These are phyloP conservation scores for Penicillium lividum DNA, from an alignment of 495 filamentous ascomycete genomes.

Conservation along the genomic window DNA sequence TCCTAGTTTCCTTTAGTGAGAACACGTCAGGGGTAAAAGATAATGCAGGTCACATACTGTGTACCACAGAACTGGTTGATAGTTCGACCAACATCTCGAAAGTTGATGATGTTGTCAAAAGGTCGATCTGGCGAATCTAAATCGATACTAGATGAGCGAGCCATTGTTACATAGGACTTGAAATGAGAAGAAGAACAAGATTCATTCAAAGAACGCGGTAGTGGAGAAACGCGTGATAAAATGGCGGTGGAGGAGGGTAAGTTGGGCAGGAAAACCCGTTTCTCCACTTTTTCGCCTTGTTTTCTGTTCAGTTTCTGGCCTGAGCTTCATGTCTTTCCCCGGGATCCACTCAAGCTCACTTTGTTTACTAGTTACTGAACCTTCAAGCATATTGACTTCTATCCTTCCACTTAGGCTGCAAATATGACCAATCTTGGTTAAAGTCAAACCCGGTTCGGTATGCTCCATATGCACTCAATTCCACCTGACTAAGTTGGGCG, in stretches of 20 bases:
- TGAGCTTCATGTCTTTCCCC: constrained; percentile 19
- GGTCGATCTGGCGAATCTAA: constrained; percentile 46
- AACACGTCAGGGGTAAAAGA: not conserved
- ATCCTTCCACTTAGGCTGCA: constrained; percentile 45
- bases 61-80: constrained; percentile 61
- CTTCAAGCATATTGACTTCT: constrained; percentile 30
- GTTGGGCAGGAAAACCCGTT: constrained; percentile 25
- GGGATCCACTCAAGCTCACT: constrained; percentile 14
- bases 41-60: constrained; percentile 43
- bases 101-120: constrained; percentile 74
- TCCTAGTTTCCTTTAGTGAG: constrained; percentile 36
- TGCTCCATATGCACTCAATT: constrained; percentile 34
- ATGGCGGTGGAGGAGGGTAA: constrained; percentile 31
- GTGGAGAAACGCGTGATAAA: constrained; percentile 14
- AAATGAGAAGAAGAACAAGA: constrained; percentile 3
- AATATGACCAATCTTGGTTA: constrained; percentile 42
- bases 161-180: constrained; percentile 14
- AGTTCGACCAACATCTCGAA: constrained; percentile 78
- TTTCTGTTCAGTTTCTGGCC: constrained; percentile 11
- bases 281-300: constrained; percentile 1
- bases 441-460: constrained; percentile 49
- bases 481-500: constrained; percentile 36
- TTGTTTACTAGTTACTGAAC: not conserved
- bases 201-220: constrained; percentile 11
- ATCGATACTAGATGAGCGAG: constrained; percentile 40